Evolutionary conservation across 495 filamentous ascomycete species (phyloP), one percentile per base, ranked within the genome.

Genomic region (Xylaria grammica): DNA sequence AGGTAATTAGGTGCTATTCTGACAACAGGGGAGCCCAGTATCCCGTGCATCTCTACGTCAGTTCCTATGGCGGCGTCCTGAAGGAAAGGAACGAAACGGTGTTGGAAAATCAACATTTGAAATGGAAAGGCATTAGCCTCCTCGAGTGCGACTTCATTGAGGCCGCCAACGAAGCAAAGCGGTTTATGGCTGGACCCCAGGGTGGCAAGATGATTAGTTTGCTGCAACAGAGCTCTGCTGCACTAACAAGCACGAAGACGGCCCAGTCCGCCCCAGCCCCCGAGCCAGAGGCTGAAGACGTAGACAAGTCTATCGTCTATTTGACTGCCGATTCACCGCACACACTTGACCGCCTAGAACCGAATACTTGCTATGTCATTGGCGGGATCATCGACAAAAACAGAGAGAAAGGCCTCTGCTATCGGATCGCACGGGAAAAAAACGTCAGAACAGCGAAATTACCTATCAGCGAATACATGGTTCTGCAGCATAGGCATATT

Each of bases 301-400:
- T 79, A 5, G 70, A 81, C 51, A 73, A 74, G 53, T 74, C 74
- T 1, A 73, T 96, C 15, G 85, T 99, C 24, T 99, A 99, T 68
- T 86, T 99, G 9, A 90, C 91, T 24, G 89, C 91, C 46, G 95
- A 98, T 71, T 94, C 91, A 46, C 86, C 89, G 0, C 81, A 96
- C 55, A 97, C 90, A 0, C 77, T 99, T 30, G 85, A 88, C 0
- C 81, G 89, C 50, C 83, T 98, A 26, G 91, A 91, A 75, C 89
- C 92, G 0, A 89, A 93, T 78, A 92, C 88, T 40, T 93, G 86
- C 48, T 99, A 99, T 72, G 90, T 99, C 38, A 90, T 99, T 60
- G 95, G 95, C 20, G 95, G 94, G 0, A 79, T 99, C 27, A 96
- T 99, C 26, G 95, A 99, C 73, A 91, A 90, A 77, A 99, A 99